Conservation (phyloP, 331 rosid genomes). For the Telfairia occidentalis region DNA sequence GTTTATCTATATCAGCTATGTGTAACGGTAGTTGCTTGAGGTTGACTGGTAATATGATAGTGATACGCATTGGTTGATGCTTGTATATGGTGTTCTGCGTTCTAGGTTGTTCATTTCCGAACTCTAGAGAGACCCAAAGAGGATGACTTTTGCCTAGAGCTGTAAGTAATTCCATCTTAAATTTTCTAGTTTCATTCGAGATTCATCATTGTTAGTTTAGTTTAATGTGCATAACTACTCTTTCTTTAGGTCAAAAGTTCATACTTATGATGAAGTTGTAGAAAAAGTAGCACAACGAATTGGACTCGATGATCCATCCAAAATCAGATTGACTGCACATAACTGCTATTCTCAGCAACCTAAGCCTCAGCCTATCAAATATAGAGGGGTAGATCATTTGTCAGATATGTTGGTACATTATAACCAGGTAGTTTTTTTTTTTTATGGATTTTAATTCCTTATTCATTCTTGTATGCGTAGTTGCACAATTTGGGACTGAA, state of each 20-base stretch:
- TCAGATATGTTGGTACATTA: slow-evolving; percentile 84
- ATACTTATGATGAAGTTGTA: slow-evolving; percentile 78
- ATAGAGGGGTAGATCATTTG: slow-evolving; percentile 63
- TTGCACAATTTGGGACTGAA: slow-evolving; percentile 8
- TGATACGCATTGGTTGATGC: background rate
- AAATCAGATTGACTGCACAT: slow-evolving; percentile 81
- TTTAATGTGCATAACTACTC: background rate
- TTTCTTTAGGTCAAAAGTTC: slow-evolving; percentile 48
- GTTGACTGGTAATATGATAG: background rate
- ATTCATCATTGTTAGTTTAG: background rate
- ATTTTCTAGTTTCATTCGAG: background rate
- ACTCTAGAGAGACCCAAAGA: slow-evolving; percentile 81
- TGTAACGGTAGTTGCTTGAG: background rate
- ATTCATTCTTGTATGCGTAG: background rate
- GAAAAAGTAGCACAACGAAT: slow-evolving; percentile 58
- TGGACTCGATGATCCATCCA: slow-evolving; percentile 71
- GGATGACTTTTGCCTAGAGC: slow-evolving; percentile 69
- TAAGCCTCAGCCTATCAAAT: slow-evolving; percentile 83
- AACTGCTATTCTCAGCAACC: slow-evolving; percentile 93
- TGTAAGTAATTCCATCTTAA: slow-evolving; percentile 40
- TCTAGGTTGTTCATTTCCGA: slow-evolving; percentile 81
- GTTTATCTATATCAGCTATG: background rate
- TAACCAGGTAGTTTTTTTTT: slow-evolving; percentile 54
- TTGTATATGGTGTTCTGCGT: slow-evolving; percentile 9
- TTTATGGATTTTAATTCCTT: background rate